Percentiles rank a stretch among this genome's conserved stretches.
phyloP scores from a whole-genome alignment of 495 filamentous ascomycete species.

The Aspergillus affinis region DNA sequence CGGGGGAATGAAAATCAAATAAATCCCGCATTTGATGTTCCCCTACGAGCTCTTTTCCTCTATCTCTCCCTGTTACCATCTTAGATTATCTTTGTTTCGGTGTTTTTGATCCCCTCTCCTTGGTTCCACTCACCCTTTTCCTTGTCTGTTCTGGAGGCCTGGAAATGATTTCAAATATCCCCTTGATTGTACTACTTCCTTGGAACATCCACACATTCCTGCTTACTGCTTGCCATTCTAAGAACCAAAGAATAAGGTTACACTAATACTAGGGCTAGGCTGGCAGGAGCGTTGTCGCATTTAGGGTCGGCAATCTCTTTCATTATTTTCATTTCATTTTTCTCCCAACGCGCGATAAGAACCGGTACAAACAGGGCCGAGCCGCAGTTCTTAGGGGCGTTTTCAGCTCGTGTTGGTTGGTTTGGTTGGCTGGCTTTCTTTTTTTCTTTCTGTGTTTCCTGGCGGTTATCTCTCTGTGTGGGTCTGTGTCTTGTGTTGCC shows the following conservation, averaged over 20 bases:
- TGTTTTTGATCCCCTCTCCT: not conserved
- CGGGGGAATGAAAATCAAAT: not conserved
- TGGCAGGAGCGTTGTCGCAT: not conserved
- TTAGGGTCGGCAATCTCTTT: not conserved
- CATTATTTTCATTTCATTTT: not conserved
- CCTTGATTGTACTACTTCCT: constrained; percentile 4
- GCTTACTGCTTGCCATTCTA: not conserved
- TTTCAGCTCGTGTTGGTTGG: constrained; percentile 2
- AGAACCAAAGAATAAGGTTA: constrained; percentile 2
- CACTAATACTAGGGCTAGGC: constrained; percentile 7
- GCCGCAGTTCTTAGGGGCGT: not conserved
- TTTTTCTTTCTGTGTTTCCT: constrained; percentile 4
- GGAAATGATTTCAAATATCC: constrained; percentile 3
- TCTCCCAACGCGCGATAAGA: not conserved
- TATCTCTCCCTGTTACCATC: not conserved
- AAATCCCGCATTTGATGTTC: not conserved
- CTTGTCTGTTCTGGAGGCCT: not conserved
- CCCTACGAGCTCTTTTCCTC: not conserved
- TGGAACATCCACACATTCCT: not conserved
- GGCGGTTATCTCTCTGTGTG: not conserved
- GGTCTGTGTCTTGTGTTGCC: not conserved
- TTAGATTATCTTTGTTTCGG: not conserved
- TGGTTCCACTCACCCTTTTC: not conserved
- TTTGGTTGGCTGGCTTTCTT: not conserved
- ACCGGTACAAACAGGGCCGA: not conserved